phyloP scores from a whole-genome alignment of 495 filamentous ascomycete species.

The Penicillium lagena region DNA sequence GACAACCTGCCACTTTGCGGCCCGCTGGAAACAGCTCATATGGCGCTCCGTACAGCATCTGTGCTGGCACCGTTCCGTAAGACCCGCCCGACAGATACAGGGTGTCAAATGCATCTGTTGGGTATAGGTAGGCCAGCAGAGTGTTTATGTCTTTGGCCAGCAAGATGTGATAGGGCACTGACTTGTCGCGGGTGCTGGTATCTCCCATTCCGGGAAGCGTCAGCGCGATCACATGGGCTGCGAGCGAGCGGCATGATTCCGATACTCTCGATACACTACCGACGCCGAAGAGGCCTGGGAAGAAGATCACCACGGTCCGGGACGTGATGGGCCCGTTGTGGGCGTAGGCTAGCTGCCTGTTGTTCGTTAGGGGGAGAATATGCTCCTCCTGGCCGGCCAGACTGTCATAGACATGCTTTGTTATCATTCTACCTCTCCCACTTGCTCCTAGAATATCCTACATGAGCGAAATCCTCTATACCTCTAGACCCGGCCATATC shows the following conservation, averaged over 20 bases:
- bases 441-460: too few relatives aligned
- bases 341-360: constrained; percentile 2
- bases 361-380: neutral
- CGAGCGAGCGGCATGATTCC: neutral
- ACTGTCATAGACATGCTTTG: neutral
- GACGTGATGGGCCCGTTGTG: constrained; percentile 1
- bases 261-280: neutral
- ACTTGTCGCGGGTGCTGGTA: neutral
- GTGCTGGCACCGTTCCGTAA: constrained; percentile 1
- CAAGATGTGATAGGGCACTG: constrained; percentile 1
- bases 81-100: constrained; percentile 2
- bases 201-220: constrained; percentile 1
- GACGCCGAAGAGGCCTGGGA: neutral
- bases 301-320: neutral
- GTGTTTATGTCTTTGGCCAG: constrained; percentile 1
- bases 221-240: constrained; percentile 1
- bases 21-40: constrained; percentile 3
- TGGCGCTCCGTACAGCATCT: constrained; percentile 3
- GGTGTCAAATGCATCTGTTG: constrained; percentile 1
- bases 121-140: neutral
- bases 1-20: constrained; percentile 1
- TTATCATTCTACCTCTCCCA: too few relatives aligned
- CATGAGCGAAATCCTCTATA: too few relatives aligned
- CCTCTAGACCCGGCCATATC: too few relatives aligned
- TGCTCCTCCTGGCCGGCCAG: neutral